phyloP scores from a whole-genome alignment of 2,329 filamentous ascomycete species.

The Pezicula rhizophila region DNA sequence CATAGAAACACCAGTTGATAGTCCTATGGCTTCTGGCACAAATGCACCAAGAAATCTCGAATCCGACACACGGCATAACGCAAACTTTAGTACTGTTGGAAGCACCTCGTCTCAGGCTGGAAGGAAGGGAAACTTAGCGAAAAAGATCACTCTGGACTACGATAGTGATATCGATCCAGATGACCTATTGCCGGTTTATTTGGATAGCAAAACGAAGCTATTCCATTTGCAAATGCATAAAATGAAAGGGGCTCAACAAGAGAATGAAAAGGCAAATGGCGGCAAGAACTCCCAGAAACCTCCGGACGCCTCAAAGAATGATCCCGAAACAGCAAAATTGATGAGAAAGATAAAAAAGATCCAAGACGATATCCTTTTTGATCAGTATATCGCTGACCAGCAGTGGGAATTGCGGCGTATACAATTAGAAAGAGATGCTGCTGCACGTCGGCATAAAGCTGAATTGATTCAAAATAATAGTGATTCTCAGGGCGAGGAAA shows the following conservation, averaged over 20 bases:
- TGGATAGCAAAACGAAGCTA: constrained; percentile 67
- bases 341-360: constrained; percentile 70
- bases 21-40: constrained; percentile 25
- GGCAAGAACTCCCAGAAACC: constrained; percentile 9
- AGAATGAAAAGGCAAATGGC: constrained; percentile 11
- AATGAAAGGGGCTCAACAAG: constrained; percentile 31
- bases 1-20: constrained; percentile 25
- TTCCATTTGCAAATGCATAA: constrained; percentile 52
- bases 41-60: constrained; percentile 23
- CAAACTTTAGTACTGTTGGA: constrained; percentile 4
- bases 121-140: constrained; percentile 12
- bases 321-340: constrained; percentile 52
- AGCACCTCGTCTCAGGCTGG: constrained; percentile 6
- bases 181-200: constrained; percentile 66
- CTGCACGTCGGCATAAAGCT: constrained; percentile 38
- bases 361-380: constrained; percentile 72
- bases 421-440: constrained; percentile 55
- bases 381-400: constrained; percentile 57
- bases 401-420: constrained; percentile 57
- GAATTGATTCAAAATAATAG: constrained; percentile 15
- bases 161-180: constrained; percentile 72
- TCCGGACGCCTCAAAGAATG: constrained; percentile 14
- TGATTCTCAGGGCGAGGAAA: constrained; percentile 18
- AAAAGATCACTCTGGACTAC: constrained; percentile 36
- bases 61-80: constrained; percentile 23